phyloP scores from a whole-genome alignment of 371 early-diverging fungal genomes.

The Mortierella sp. region DNA sequence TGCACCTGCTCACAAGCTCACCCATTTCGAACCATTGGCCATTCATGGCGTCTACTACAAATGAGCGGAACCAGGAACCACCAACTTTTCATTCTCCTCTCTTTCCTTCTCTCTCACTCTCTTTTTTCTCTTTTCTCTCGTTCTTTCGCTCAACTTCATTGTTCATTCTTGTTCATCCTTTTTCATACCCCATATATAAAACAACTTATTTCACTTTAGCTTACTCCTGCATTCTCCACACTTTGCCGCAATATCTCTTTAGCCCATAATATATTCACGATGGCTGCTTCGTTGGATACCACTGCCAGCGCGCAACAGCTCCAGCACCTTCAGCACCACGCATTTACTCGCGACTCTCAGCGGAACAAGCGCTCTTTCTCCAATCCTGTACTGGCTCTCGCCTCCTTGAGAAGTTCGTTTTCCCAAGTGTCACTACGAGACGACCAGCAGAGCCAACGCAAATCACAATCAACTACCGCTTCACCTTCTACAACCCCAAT shows the following conservation, averaged over 20 bases:
- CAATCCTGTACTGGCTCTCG: slow-evolving; percentile 1
- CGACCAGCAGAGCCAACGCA: slow-evolving; percentile 7
- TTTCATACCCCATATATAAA: no score
- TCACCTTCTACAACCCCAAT: not conserved
- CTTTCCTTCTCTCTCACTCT: not conserved
- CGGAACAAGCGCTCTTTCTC: slow-evolving; percentile 13
- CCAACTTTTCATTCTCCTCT: not conserved
- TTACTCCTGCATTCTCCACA: not conserved
- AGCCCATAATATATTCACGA: not conserved
- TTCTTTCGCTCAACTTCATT: not conserved
- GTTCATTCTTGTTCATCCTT: not conserved
- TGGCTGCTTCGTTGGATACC: slow-evolving; percentile 24
- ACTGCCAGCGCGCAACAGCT: not conserved
- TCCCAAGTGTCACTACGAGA: slow-evolving; percentile 13
- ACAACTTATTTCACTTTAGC: not conserved
- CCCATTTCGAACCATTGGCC: no score
- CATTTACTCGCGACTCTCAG: not conserved
- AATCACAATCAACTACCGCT: slow-evolving; percentile 9
- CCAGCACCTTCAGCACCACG: not conserved
- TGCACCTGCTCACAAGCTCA: no score
- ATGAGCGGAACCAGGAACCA: not conserved
- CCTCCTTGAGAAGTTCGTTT: slow-evolving; percentile 15
- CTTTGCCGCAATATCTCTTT: slow-evolving; percentile 1
- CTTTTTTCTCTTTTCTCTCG: not conserved
- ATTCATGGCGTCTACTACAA: no score